Evolutionary conservation across 108 stramenopile species (phyloP).

Genomic region (Skeletonema marinoi): DNA sequence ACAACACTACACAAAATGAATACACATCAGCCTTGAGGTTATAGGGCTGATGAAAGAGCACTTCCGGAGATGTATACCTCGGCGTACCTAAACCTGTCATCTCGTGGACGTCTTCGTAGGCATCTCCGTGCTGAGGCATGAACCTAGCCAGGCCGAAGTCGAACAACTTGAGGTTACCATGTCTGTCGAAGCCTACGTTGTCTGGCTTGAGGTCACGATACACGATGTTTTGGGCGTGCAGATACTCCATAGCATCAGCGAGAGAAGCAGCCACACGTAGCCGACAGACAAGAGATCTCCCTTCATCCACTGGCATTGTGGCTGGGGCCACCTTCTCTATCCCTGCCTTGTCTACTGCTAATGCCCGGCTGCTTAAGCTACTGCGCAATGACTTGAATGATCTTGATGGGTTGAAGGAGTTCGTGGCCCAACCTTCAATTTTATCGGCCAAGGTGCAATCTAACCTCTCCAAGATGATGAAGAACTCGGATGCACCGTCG

Average conservation of each 20-base stretch:
- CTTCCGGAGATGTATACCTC: conserved; percentile 40
- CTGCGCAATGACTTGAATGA: not conserved
- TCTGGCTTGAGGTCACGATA: conserved; percentile 69
- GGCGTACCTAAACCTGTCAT: conserved; percentile 76
- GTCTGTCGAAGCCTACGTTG: not conserved
- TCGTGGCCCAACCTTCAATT: not conserved
- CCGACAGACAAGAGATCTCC: not conserved
- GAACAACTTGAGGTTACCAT: not conserved
- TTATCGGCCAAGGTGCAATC: conserved; percentile 47
- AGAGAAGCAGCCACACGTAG: conserved; percentile 1
- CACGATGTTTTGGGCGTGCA: conserved; percentile 67
- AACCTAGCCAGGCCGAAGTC: not conserved
- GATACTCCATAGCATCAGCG: conserved; percentile 65
- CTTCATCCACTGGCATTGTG: not conserved
- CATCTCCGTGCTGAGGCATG: conserved; percentile 59
- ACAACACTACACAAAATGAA: not conserved
- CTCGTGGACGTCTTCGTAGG: conserved; percentile 52
- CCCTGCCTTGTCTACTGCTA: not conserved
- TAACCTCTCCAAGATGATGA: conserved; percentile 75
- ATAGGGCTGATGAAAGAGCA: conserved; percentile 58
- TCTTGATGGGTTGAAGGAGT: not conserved
- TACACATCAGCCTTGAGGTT: conserved; percentile 42
- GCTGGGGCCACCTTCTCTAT: not conserved
- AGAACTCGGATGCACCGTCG: conserved; percentile 41
- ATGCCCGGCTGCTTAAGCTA: not conserved